Percentiles rank a stretch among this genome's conserved stretches.
Conservation (phyloP, 2,329 filamentous ascomycete genomes). For the Nothomitra cinnamomea region DNA sequence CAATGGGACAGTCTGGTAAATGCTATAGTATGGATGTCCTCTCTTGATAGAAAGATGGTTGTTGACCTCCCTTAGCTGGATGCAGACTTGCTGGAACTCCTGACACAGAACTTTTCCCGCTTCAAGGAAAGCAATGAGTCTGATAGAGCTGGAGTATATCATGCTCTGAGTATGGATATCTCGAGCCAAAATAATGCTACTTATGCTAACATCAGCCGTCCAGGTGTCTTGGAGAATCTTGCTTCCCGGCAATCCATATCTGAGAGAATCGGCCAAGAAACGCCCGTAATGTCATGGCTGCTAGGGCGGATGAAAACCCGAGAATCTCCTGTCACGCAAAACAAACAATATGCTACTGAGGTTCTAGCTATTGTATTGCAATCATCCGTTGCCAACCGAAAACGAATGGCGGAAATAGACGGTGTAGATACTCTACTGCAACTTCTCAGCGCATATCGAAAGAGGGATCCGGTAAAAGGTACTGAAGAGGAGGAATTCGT, state of each 20-base stretch:
- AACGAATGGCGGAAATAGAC: conserved; percentile 45
- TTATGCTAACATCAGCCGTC: neutral
- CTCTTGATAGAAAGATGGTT: neutral
- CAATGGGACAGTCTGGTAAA: conserved; percentile 66
- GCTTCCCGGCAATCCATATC: conserved; percentile 52
- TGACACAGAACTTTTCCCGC: conserved; percentile 62
- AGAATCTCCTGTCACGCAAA: conserved; percentile 60
- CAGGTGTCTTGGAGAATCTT: conserved; percentile 65
- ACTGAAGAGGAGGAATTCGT: conserved; percentile 88
- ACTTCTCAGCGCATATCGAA: conserved; percentile 68
- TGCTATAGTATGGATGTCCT: conserved; percentile 28
- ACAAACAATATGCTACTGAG: conserved; percentile 90
- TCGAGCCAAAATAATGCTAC: neutral
- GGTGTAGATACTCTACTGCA: conserved; percentile 69
- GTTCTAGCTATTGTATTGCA: conserved; percentile 80
- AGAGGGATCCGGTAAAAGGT: conserved; percentile 69
- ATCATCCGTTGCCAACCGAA: conserved; percentile 48
- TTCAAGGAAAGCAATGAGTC: conserved; percentile 56
- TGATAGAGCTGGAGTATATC: conserved; percentile 75
- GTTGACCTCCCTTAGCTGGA: conserved; percentile 18
- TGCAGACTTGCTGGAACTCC: conserved; percentile 54
- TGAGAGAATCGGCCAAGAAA: conserved; percentile 54
- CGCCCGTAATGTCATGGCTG: conserved; percentile 58
- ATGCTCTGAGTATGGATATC: conserved; percentile 40
- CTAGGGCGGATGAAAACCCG: conserved; percentile 52